Evolutionary conservation across 2,329 filamentous ascomycete genomes (phyloP), one percentile per base, ranked within the genome.

Genomic region (Alternaria angustiovoidea): DNA sequence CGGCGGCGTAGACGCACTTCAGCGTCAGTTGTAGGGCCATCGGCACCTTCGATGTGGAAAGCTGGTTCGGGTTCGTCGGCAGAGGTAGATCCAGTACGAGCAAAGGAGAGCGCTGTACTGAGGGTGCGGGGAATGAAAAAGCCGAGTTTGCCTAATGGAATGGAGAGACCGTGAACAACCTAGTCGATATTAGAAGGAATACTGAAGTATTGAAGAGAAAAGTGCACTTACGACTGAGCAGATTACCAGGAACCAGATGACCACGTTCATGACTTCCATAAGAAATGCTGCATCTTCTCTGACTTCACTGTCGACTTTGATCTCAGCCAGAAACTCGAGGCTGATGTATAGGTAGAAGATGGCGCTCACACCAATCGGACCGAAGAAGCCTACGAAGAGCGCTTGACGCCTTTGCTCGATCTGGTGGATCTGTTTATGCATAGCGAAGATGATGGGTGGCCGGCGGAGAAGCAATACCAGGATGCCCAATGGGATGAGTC

Each of bases 301-400:
- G 14, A 87, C 80, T 32, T 84, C 73, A 0, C 87, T 89, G 53
- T 91, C 81, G 7, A 88, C 85, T 0, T 84, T 86, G 57, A 88
- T 77, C 4, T 81, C 73, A 7, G 76, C 73, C 2, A 97, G 82
- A 62, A 94, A 97, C 24, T 96, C 91, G 1, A 91, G 78, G 41
- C 87, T 89, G 62, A 97, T 83, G 72, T 93, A 96, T 6, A 97
- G 84, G 74, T 97, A 97, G 75, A 96, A 97, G 20, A 97, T 86
- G 1, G 93, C 94, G 16, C 91, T 92, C 1, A 97, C 93, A 3
- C 94, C 93, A 57, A 97, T 94, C 0, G 94, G 94, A 0, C 94
- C 94, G 66, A 97, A 97, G 81, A 96, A 97, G 0, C 94, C 94
- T 7, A 95, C 91, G 71, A 96, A 97, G 0, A 91, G 80, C 2